Percentiles rank a stretch among this genome's conserved stretches.
Evolutionary conservation across 805 yeast genomes (phyloP).

Genomic region (Kodamaea restingae): DNA sequence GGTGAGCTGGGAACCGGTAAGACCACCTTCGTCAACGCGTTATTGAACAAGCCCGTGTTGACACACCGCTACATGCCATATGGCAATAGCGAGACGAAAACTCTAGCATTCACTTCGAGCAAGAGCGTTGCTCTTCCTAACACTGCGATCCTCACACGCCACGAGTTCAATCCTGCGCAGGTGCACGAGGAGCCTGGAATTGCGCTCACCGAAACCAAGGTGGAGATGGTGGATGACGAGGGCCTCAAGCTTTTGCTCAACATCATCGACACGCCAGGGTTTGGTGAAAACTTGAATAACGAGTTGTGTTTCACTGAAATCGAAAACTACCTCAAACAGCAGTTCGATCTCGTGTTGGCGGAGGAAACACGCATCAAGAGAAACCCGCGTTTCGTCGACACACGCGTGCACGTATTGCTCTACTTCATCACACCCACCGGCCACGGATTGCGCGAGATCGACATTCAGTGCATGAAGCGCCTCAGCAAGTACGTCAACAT

Average conservation of each 20-base stretch:
- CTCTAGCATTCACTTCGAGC: constrained; percentile 55
- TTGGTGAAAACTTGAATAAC: constrained; percentile 73
- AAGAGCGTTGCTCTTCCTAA: constrained; percentile 51
- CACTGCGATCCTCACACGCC: constrained; percentile 53
- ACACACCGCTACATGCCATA: constrained; percentile 50
- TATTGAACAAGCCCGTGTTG: constrained; percentile 58
- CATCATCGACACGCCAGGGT: constrained; percentile 69
- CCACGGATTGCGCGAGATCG: constrained; percentile 75
- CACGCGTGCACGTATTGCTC: constrained; percentile 72
- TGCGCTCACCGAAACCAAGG: constrained; percentile 62
- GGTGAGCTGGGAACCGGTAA: constrained; percentile 78
- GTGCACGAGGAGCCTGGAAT: constrained; percentile 70
- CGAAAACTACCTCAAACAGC: constrained; percentile 64
- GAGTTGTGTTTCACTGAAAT: constrained; percentile 64
- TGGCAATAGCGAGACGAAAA: constrained; percentile 35
- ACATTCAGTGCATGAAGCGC: constrained; percentile 64
- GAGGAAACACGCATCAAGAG: constrained; percentile 86
- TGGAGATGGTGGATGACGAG: constrained; percentile 59
- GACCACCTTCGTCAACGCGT: constrained; percentile 67
- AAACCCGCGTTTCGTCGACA: constrained; percentile 76
- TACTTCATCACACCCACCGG: constrained; percentile 79
- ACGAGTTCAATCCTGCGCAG: constrained; percentile 56
- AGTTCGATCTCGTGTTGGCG: constrained; percentile 71
- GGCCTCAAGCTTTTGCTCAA: constrained; percentile 53
- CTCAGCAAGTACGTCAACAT: constrained; percentile 74